Evolutionary conservation across 306 rosid species (phyloP), one percentile per base, ranked within the genome.

Genomic region (Cyamopsis tetragonoloba): DNA sequence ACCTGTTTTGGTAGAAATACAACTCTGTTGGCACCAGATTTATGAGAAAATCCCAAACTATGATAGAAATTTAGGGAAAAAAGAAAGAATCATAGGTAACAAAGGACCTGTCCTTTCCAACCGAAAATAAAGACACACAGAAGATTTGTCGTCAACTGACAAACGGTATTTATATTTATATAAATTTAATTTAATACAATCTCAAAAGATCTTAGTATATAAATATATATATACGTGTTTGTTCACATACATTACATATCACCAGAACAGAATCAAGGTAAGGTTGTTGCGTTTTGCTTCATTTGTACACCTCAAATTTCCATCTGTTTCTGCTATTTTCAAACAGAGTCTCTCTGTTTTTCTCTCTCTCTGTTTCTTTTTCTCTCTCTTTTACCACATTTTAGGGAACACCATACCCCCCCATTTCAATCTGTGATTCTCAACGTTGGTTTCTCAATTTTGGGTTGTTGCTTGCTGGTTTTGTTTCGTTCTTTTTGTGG

Each of bases 351-450:
- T 63, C 20, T 27, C n/a, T n/a, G n/a, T n/a, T 13, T 27, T 11
- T 60, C 27, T 72, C 47, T 60, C 20, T 66, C 34, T 8, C n/a
- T n/a, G n/a, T n/a, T n/a, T n/a, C n/a, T n/a, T 13, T 27, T 11
- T 60, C 27, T 72, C 47, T 60, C 20, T 66, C 34, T 8, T 37
- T 42, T 72, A 24, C 83, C 66, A 32, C 15, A 68, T 43, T 62
- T 42, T 23, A 30, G 58, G 62, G 58, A 57, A 75, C 38, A 66
- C 83, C n/a, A n/a, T n/a, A n/a, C n/a, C n/a, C n/a, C 71, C 46
- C 72, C 72, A 55, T 31, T 71, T 71, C 18, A 59, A 53, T 69
- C 68, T 23, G 50, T 2, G 20, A 51, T 17, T 34, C 10, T 61
- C 13, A 22, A 27, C 19, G 46, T 32, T 38, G 20, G 15, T 34